Evolutionary conservation across 805 yeast species (phyloP).

Genomic region (Monosporozyma siamensis): DNA sequence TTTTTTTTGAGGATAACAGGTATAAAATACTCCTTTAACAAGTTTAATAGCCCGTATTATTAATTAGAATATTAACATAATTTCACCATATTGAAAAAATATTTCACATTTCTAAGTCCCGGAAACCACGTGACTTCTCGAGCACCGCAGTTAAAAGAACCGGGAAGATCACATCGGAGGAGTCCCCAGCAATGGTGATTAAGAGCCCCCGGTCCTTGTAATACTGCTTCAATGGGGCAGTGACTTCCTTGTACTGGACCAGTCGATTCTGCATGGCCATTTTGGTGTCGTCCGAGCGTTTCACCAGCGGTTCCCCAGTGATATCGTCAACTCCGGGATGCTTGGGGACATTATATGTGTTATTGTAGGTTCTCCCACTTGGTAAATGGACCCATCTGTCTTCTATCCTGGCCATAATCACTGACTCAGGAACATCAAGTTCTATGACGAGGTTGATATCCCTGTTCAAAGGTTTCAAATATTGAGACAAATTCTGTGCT

Average conservation of each 20-base stretch:
- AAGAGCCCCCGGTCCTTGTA: slow-evolving; percentile 45
- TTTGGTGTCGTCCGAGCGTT: slow-evolving; percentile 76
- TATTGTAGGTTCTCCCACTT: slow-evolving; percentile 80
- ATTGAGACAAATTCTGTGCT: slow-evolving; percentile 48
- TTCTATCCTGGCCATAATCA: slow-evolving; percentile 71
- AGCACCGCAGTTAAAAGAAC: slow-evolving; percentile 33
- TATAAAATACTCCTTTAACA: no score
- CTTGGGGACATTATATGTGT: slow-evolving; percentile 84
- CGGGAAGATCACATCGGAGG: slow-evolving; percentile 80
- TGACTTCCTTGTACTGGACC: slow-evolving; percentile 46
- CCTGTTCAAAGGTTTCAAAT: slow-evolving; percentile 32
- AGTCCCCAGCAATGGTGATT: slow-evolving; percentile 56
- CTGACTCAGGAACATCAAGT: slow-evolving; percentile 75
- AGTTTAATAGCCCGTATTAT: neutral
- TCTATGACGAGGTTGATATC: slow-evolving; percentile 72
- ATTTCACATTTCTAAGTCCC: neutral
- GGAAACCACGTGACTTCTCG: neutral
- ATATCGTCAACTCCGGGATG: slow-evolving; percentile 72
- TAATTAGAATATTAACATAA: neutral
- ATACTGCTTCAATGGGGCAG: slow-evolving; percentile 57
- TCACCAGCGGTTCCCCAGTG: slow-evolving; percentile 77
- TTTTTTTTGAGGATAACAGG: no score
- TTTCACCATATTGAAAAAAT: neutral
- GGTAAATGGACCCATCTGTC: slow-evolving; percentile 77
- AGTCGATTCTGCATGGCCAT: slow-evolving; percentile 62